Percentiles rank a stretch among this genome's conserved stretches.
phyloP scores from a whole-genome alignment of 257 asterid genomes.

The Agastache rugosa region DNA sequence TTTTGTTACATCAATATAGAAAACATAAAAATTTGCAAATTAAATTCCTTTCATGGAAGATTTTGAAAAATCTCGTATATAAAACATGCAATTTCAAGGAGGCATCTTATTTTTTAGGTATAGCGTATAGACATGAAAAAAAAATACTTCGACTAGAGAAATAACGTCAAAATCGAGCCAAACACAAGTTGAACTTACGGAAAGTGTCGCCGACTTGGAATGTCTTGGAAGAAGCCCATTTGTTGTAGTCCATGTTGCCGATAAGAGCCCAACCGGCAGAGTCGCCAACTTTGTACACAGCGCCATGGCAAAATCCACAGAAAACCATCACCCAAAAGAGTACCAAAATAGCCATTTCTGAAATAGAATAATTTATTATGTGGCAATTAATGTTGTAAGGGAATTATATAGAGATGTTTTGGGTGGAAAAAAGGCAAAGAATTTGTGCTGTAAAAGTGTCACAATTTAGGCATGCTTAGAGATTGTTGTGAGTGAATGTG shows the following conservation, averaged over 20 bases:
- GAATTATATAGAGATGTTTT: constrained; percentile 26
- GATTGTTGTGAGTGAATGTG: constrained; percentile 16
- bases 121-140: background rate
- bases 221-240: constrained; percentile 57
- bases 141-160: background rate
- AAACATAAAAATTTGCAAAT: too few relatives aligned
- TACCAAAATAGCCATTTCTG: constrained; percentile 34
- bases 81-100: too few relatives aligned
- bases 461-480: constrained; percentile 45
- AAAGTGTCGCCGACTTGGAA: constrained; percentile 53
- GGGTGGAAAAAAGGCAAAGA: constrained; percentile 11
- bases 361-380: background rate
- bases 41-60: too few relatives aligned
- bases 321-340: constrained; percentile 34
- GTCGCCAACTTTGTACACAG: constrained; percentile 63
- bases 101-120: background rate
- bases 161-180: background rate
- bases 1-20: too few relatives aligned
- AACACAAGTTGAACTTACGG: constrained; percentile 31
- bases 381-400: background rate
- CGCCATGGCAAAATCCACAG: constrained; percentile 29
- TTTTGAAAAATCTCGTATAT: too few relatives aligned
- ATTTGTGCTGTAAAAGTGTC: constrained; percentile 33
- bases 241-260: constrained; percentile 51
- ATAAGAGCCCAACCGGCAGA: constrained; percentile 54